Base-by-base conservation (phyloP, 2,329 filamentous ascomycete genomes). In the Penicillium sp. region DNA sequence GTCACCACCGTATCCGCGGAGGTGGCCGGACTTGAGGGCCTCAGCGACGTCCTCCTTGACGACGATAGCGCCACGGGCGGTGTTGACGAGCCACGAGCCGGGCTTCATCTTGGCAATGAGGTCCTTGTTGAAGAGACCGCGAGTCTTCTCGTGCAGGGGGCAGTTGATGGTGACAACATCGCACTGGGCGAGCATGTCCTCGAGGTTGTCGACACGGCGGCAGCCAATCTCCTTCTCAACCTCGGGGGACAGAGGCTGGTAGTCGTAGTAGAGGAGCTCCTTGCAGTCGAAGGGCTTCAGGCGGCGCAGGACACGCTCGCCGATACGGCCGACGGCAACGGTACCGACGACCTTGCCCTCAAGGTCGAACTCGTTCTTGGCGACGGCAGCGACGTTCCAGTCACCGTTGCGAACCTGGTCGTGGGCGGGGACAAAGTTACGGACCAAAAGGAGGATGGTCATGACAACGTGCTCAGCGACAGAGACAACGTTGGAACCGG, bases 101-200 rank as follows among this genome's bases (percentile, higher is more conserved):
- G 85, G 86, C 88, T 97, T 97, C 93, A 97, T 98, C 87, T 97
- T 96, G 73, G 83, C 79, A 69, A 97, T 91, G 65, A 97, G 80
- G 42, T 97, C 89, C 85, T 96, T 96, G 85, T 97, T 95, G 81
- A 97, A 97, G 56, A 98, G 75, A 61, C 91, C 91, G 54, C 84
- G 82, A 33, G 93, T 98, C 83, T 94, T 95, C 82, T 97, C 91
- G 79, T 98, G 93, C 56, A 98, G 83, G 46, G 93, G 93, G 81
- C 90, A 96, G 85, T 98, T 98, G 79, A 98, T 97, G 68, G 93
- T 98, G 73, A 98, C 91, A 54, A 97, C 82, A 63, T 97, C 93
- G 72, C 91, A 97, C 79, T 95, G 89, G 36, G 82, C 79, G 54
- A 98, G 75, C 83, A 98, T 85, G 73, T 97, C 91, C 80, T 96